Conservation (phyloP, 306 rosid genomes). For the Glycine latifolia region DNA sequence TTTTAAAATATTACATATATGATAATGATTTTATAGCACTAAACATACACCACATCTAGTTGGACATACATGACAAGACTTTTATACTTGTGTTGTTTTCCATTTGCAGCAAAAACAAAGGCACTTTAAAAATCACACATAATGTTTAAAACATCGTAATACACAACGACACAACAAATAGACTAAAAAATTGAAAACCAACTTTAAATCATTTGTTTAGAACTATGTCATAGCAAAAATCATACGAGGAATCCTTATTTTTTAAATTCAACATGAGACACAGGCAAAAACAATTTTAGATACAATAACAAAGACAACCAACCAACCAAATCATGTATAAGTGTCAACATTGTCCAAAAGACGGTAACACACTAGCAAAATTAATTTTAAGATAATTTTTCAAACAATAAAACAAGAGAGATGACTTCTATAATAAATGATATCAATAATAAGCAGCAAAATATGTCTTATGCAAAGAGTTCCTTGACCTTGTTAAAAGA, state of each 20-base stretch:
- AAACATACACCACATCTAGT: conserved; percentile 6
- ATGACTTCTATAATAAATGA: not conserved
- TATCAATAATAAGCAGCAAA: conserved; percentile 20
- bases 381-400: not conserved
- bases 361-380: not conserved
- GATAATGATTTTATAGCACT: conserved; percentile 16
- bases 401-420: not conserved
- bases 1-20: not conserved
- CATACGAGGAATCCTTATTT: conserved; percentile 9
- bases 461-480: conserved; percentile 53
- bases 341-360: not conserved
- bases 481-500: conserved; percentile 64
- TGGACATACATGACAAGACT: conserved; percentile 12
- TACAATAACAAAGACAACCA: not conserved
- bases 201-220: not conserved
- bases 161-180: not conserved
- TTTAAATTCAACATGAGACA: conserved; percentile 22
- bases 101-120: not conserved
- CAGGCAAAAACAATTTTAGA: not conserved
- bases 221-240: conserved; percentile 19
- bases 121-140: conserved; percentile 9
- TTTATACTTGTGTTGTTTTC: not conserved
- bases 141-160: not conserved
- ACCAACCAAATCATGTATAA: conserved; percentile 11
- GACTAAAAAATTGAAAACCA: not conserved